Percentiles rank a stretch among this genome's conserved stretches.
phyloP scores from a whole-genome alignment of 208 protist species.

The Naegleria lovaniensis region DNA sequence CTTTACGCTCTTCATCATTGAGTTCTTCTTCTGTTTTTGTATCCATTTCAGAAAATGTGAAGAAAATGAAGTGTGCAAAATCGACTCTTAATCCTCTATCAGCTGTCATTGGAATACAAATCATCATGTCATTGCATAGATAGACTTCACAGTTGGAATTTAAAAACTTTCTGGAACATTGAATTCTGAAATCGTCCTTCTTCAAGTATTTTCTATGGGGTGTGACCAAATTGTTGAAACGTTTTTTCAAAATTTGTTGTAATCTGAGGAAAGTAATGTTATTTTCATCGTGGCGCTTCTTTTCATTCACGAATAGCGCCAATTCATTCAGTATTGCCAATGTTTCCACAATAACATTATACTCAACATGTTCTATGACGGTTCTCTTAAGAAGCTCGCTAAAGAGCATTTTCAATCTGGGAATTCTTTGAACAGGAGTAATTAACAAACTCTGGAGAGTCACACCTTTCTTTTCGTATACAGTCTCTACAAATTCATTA shows the following conservation, averaged over 20 bases:
- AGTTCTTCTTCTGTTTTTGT: background rate
- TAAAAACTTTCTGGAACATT: background rate
- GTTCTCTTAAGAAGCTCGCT: slow-evolving; percentile 39
- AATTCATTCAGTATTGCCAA: background rate
- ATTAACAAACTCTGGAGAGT: slow-evolving; percentile 30
- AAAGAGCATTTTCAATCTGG: slow-evolving; percentile 43
- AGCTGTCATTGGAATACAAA: background rate
- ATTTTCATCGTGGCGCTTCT: slow-evolving; percentile 17
- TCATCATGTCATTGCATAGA: slow-evolving; percentile 5
- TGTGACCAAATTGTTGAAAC: background rate
- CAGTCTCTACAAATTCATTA: background rate
- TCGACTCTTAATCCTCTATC: background rate
- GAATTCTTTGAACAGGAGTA: slow-evolving; percentile 45
- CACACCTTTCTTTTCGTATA: background rate
- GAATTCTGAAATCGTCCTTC: background rate
- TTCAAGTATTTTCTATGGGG: background rate
- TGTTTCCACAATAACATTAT: background rate
- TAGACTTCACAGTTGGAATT: background rate
- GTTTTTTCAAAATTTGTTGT: background rate
- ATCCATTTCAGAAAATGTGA: background rate
- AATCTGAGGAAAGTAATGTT: background rate
- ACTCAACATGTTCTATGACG: slow-evolving; percentile 27
- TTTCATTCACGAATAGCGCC: slow-evolving; percentile 20
- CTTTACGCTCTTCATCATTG: background rate
- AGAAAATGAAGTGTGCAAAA: background rate